Conservation (phyloP, 2,329 filamentous ascomycete genomes). For the Pseudocercospora macadamiae region DNA sequence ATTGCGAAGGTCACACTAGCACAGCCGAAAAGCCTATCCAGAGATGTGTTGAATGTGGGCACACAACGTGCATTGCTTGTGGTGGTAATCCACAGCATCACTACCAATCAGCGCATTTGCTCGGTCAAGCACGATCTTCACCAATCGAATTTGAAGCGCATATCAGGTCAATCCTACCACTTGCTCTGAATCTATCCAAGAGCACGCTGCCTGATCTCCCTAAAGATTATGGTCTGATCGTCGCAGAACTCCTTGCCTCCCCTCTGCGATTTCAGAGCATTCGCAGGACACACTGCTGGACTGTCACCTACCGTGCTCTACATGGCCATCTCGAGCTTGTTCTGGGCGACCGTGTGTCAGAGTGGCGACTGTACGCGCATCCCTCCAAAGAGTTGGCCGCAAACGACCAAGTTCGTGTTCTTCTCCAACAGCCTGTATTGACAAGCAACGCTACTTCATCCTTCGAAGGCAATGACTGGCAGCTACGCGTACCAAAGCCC, state of each 20-base stretch:
- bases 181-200: slow-evolving; percentile 21
- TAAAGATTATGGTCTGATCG: neutral
- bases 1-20: slow-evolving; percentile 57
- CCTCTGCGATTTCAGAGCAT: slow-evolving; percentile 41
- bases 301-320: slow-evolving; percentile 42
- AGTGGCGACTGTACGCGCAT: slow-evolving; percentile 38
- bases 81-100: slow-evolving; percentile 57
- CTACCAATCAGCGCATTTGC: slow-evolving; percentile 37
- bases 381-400: slow-evolving; percentile 23
- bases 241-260: slow-evolving; percentile 35
- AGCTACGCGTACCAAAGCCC: slow-evolving; percentile 49
- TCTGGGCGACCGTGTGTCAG: slow-evolving; percentile 16
- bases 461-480: slow-evolving; percentile 41
- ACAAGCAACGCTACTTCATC: slow-evolving; percentile 17
- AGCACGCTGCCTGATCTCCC: neutral
- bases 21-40: slow-evolving; percentile 47
- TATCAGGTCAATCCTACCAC: slow-evolving; percentile 26
- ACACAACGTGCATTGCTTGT: slow-evolving; percentile 59
- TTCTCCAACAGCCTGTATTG: slow-evolving; percentile 34
- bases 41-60: slow-evolving; percentile 55
- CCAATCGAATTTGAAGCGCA: slow-evolving; percentile 28
- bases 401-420: slow-evolving; percentile 27
- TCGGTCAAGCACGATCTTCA: slow-evolving; percentile 34
- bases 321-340: slow-evolving; percentile 45
- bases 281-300: slow-evolving; percentile 43